These are phyloP conservation scores for Amanita molliuscula DNA, from an alignment of 768 basidiomycete genomes.

Conservation along the genomic window DNA sequence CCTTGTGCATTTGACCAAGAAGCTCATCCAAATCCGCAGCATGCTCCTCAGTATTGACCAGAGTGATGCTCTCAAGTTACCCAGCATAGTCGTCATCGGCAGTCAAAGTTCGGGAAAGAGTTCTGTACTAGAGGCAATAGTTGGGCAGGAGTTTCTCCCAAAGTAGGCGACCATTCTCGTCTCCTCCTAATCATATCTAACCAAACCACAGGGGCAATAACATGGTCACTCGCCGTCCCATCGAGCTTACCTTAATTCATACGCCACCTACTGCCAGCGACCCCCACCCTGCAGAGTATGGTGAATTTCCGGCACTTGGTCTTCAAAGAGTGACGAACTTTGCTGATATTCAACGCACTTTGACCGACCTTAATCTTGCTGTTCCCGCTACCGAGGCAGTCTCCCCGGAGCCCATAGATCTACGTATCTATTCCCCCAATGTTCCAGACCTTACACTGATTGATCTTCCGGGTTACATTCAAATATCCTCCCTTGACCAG, in stretches of 20 bases:
- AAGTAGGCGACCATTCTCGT: conserved; percentile 52
- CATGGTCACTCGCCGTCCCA: conserved; percentile 98
- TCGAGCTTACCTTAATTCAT: conserved; percentile 94
- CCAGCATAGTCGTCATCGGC: conserved; percentile 96
- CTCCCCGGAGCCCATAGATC: conserved; percentile 91
- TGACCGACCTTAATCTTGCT: conserved; percentile 91
- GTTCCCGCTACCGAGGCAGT: conserved; percentile 87
- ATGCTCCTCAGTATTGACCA: conserved; percentile 97
- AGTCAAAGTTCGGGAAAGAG: conserved; percentile 99
- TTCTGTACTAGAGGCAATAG: conserved; percentile 93
- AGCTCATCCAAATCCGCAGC: conserved; percentile 90
- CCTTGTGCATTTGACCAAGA: conserved; percentile 87
- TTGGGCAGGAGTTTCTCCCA: conserved; percentile 95
- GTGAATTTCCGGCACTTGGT: conserved; percentile 88
- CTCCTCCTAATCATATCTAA: neutral
- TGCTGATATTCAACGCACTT: conserved; percentile 80
- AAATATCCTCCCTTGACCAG: conserved; percentile 91
- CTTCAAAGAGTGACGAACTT: conserved; percentile 89
- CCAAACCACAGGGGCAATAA: conserved; percentile 74
- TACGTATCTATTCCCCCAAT: conserved; percentile 90
- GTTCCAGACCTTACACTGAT: conserved; percentile 97
- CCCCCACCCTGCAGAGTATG: conserved; percentile 59
- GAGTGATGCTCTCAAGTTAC: conserved; percentile 86
- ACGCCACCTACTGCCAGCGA: conserved; percentile 56
- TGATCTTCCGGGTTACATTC: conserved; percentile 95